Evolutionary conservation across 2,329 filamentous ascomycete species (phyloP), one percentile per base, ranked within the genome.

Genomic region (Arthrobotrys conoides): DNA sequence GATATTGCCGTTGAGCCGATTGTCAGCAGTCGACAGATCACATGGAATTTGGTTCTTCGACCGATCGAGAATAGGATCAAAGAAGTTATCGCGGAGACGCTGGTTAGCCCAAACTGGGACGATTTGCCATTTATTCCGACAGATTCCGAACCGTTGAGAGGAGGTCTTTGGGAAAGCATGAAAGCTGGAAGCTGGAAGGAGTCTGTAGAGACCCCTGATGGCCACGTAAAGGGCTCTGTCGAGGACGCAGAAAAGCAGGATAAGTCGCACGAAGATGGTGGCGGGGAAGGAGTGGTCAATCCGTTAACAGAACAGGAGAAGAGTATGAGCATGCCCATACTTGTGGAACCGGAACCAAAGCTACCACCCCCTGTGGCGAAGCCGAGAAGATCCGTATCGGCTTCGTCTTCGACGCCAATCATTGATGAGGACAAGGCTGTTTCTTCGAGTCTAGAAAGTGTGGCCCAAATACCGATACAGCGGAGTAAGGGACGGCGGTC

Each of bases 51-150:
- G 76, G 96, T 99, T 70, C 88, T 98, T 12, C 90, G 94, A 63
- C 93, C 96, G 79, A 98, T 99, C 76, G 96, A 99, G 84, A 97
- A 92, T 83, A 89, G 94, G 63, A 97, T 99, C 83, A 92, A 96
- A 82, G 94, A 97, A 84, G 94, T 97, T 8, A 88, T 99, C 77
- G 93, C 92, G 9, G 96, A 99, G 85, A 97, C 94, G 0, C 84
- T 98, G 20, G 96, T 99, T 1, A 87, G 91, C 71, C 96, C 96
- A 0, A 97, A 97, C 83, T 99, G 96, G 95, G 96, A 99, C 81
- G 96, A 99, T 83, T 88, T 93, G 24, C 94, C 96, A 0, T 98
- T 99, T 84, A 91, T 93, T 83, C 90, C 92, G 81, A 98, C 94
- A 0, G 88, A 91, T 71, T 87, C 89, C 71, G 93, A 97, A 83